Conservation (phyloP, 306 rosid species). For the Mimosa pudica region DNA sequence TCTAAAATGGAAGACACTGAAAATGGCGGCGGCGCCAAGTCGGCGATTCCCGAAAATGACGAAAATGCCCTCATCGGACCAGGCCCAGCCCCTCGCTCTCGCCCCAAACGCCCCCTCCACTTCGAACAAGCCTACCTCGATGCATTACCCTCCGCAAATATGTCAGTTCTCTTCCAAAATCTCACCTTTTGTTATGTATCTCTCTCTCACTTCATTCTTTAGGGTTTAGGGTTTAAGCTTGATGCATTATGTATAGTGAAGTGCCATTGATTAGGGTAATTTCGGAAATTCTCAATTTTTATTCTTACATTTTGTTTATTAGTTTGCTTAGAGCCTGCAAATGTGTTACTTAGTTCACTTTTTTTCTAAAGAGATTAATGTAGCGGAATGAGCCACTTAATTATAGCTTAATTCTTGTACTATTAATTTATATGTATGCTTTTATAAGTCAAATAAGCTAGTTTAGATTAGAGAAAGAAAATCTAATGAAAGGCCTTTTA, state of each 20-base stretch:
- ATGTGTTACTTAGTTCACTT: too few relatives aligned
- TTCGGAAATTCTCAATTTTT: not conserved
- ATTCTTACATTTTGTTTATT: not conserved
- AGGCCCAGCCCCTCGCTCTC: constrained; percentile 78
- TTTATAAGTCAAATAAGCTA: too few relatives aligned
- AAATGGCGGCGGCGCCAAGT: constrained; percentile 37
- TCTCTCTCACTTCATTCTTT: not conserved
- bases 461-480: too few relatives aligned
- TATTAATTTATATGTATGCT: too few relatives aligned
- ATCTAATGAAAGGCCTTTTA: too few relatives aligned
- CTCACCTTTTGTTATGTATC: not conserved
- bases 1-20: constrained; percentile 43
- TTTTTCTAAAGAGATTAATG: too few relatives aligned
- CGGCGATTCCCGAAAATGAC: constrained; percentile 40
- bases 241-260: not conserved
- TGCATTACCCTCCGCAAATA: constrained; percentile 83
- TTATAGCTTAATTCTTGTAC: too few relatives aligned
- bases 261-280: not conserved
- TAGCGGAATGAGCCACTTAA: too few relatives aligned
- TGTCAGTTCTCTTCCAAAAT: constrained; percentile 43
- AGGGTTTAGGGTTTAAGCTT: constrained; percentile 36
- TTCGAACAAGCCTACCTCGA: constrained; percentile 96
- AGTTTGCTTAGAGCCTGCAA: not conserved
- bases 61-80: constrained; percentile 70
- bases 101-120: constrained; percentile 92